phyloP scores from a whole-genome alignment of 768 basidiomycete species.

The Suillus discolor region DNA sequence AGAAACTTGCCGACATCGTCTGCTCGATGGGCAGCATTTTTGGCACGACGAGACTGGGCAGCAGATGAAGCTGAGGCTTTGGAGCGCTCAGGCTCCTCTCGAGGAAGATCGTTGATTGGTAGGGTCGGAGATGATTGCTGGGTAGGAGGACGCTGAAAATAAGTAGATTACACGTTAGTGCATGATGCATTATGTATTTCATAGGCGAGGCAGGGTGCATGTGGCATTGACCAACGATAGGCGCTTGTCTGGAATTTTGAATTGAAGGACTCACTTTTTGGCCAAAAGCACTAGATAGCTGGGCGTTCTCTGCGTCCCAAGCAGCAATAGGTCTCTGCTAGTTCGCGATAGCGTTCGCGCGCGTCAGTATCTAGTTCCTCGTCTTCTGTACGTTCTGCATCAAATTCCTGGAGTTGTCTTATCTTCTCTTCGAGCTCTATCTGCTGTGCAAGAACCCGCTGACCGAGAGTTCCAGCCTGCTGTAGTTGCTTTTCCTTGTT shows the following conservation, averaged over 20 bases:
- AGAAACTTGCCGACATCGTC: constrained; percentile 77
- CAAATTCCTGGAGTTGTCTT: constrained; percentile 73
- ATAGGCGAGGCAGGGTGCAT: background rate
- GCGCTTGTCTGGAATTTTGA: background rate
- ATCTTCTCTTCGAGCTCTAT: constrained; percentile 92
- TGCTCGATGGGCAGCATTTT: constrained; percentile 88
- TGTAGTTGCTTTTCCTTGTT: constrained; percentile 91
- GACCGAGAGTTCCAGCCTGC: constrained; percentile 89
- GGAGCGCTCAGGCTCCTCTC: constrained; percentile 61
- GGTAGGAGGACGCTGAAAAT: constrained; percentile 47
- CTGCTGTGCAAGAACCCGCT: constrained; percentile 91
- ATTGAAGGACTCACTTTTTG: constrained; percentile 50
- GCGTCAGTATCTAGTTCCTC: constrained; percentile 67
- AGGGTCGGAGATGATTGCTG: constrained; percentile 47
- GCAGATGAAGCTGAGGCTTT: constrained; percentile 70
- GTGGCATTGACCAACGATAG: constrained; percentile 2
- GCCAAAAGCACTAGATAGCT: constrained; percentile 70
- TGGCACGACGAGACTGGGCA: constrained; percentile 85
- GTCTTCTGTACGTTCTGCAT: constrained; percentile 63
- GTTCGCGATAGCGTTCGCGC: constrained; percentile 74
- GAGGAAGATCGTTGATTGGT: constrained; percentile 53
- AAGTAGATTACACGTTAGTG: constrained; percentile 11
- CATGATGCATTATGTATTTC: constrained; percentile 6
- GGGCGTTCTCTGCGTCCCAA: constrained; percentile 83
- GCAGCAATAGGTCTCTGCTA: constrained; percentile 72